Evolutionary conservation across 345 rosid genomes (phyloP).

Genomic region (Eucalyptus curtisii): DNA sequence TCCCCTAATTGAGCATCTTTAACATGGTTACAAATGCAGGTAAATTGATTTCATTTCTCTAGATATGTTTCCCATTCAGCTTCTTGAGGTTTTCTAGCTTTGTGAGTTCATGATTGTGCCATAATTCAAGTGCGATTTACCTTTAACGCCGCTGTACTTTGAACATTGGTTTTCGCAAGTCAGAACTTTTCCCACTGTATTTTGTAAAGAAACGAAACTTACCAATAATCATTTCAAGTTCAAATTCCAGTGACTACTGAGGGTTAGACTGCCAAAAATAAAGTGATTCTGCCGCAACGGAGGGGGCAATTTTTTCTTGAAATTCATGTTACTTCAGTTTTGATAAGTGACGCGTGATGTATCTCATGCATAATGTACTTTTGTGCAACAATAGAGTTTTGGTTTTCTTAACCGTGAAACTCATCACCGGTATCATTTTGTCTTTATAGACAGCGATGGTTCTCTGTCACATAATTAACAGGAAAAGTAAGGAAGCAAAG

Average conservation of each 20-base stretch:
- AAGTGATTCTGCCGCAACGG: not conserved
- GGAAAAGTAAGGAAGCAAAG: not conserved
- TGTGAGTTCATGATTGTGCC: not conserved
- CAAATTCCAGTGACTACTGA: not conserved
- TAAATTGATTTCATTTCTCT: not conserved
- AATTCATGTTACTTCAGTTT: not conserved
- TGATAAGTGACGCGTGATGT: not conserved
- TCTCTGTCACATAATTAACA: not conserved
- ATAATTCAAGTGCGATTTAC: not conserved
- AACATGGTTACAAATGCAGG: not conserved
- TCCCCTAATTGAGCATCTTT: not conserved
- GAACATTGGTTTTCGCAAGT: not conserved
- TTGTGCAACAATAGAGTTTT: not conserved
- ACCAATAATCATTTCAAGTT: not conserved
- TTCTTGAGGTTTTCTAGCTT: not conserved
- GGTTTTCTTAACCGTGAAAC: not conserved
- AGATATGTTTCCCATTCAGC: not conserved
- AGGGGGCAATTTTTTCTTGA: not conserved
- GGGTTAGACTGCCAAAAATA: not conserved
- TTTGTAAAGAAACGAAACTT: not conserved
- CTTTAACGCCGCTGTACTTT: not conserved
- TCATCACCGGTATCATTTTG: not conserved
- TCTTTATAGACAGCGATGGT: not conserved
- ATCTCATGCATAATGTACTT: not conserved
- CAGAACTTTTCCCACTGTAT: not conserved